Evolutionary conservation across 2,329 filamentous ascomycete species (phyloP).

Genomic region (Herpotrichia juniperi): DNA sequence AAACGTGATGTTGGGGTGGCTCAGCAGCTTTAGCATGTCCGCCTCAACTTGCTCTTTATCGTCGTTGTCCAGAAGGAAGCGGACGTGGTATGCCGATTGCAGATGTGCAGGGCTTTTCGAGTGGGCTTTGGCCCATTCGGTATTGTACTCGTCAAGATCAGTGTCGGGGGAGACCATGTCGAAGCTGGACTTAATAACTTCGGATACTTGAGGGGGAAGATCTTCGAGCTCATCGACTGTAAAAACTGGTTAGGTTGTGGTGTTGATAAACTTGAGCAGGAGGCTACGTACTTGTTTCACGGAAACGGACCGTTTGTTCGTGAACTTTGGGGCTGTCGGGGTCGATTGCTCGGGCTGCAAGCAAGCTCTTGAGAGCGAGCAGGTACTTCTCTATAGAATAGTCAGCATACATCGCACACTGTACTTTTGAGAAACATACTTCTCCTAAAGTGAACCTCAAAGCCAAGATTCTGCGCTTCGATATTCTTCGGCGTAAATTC

Average conservation of each 20-base stretch:
- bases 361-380: slow-evolving; percentile 84
- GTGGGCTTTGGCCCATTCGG: slow-evolving; percentile 68
- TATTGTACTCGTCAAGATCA: slow-evolving; percentile 69
- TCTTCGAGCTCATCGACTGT: slow-evolving; percentile 45
- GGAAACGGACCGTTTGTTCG: slow-evolving; percentile 75
- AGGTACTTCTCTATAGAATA: slow-evolving; percentile 75
- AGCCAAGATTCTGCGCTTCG: slow-evolving; percentile 82
- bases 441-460: slow-evolving; percentile 85
- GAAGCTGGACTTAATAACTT: slow-evolving; percentile 74
- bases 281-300: slow-evolving; percentile 56
- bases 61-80: slow-evolving; percentile 63
- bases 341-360: slow-evolving; percentile 73
- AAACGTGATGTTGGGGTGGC: slow-evolving; percentile 57
- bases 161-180: slow-evolving; percentile 61
- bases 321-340: slow-evolving; percentile 73
- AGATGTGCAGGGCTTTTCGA: slow-evolving; percentile 67
- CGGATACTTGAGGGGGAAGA: slow-evolving; percentile 69
- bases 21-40: slow-evolving; percentile 65
- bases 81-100: slow-evolving; percentile 67
- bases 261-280: slow-evolving; percentile 17
- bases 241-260: slow-evolving; percentile 36
- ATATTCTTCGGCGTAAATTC: slow-evolving; percentile 82
- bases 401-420: slow-evolving; percentile 10
- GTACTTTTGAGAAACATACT: slow-evolving; percentile 62
- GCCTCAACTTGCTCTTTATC: slow-evolving; percentile 64